Base-by-base conservation (phyloP, 225 moss, liverwort and hornwort species). In the Pleurozium schreberi region DNA sequence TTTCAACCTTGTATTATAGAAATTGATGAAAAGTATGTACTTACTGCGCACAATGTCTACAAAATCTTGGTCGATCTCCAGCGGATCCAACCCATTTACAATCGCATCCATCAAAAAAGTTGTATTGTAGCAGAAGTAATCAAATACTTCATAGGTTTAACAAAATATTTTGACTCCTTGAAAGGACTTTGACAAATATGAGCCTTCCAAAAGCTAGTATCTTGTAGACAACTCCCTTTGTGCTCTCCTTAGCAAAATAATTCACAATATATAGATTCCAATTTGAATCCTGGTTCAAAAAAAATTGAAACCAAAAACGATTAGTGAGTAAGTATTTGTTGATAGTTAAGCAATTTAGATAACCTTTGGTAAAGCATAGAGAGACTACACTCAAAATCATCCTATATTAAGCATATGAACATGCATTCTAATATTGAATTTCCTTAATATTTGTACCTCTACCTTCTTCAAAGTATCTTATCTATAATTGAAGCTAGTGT, bases 41-140 rank as follows among this genome's bases (percentile, higher is more conserved):
- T 60, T 81, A 81, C 60, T 20, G 1, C 9, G 40, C 3, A n/a
- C 7, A 2, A 8, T n/a, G 60, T 81, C 14, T 14, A 81, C 60
- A 43, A 30, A 30, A 60, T 43, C 43, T 60, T 60, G 43, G 30
- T 60, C 20, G 1, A 81, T 43, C 30, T 81, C 30, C 6, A 81
- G 3, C 42, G 3, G 14, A 43, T 9, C 20, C 31, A 81, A 30
- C 60, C 0, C 12, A 43, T 31, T 43, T 10, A 3, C 0, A 19
- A 4, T 6, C 2, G 9, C 6, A 0, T 60, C 58, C 81, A 60
- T 42, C 3, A 9, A 0, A 20, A 42, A 59, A 30, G 13, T 60
- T 28, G 28, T 42, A 28, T 20, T 42, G 42, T 2, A 43, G 3
- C 1, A 42, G 4, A 80, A 42, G 20, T 30, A 9, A 40, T 59